Conservation (phyloP, 208 protist genomes). For the Trypanosoma platydactyli region DNA sequence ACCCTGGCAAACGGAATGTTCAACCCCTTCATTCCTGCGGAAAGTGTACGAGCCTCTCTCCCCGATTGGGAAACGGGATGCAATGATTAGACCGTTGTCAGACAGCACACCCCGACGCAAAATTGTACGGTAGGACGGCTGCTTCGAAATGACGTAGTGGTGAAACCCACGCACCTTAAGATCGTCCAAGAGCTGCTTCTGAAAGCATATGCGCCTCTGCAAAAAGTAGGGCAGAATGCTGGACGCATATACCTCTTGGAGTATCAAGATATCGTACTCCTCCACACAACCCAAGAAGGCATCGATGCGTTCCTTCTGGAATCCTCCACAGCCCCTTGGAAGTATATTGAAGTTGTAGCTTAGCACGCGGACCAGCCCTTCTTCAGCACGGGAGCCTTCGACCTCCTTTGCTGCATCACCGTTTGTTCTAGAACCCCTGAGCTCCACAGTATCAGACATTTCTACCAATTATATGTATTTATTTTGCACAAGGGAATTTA, state of each 20-base stretch:
- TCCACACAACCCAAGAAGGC: constrained; percentile 68
- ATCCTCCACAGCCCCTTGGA: constrained; percentile 72
- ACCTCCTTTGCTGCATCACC: not conserved
- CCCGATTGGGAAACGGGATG: constrained; percentile 81
- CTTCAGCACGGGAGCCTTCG: not conserved
- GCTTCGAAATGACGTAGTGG: constrained; percentile 83
- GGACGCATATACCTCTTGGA: constrained; percentile 87
- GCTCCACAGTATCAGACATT: not conserved
- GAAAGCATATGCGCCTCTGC: constrained; percentile 73
- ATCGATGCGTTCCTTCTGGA: constrained; percentile 81
- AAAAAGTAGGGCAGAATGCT: constrained; percentile 76
- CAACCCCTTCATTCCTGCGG: constrained; percentile 42
- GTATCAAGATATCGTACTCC: constrained; percentile 78
- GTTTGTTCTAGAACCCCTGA: not conserved
- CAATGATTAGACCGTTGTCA: constrained; percentile 88
- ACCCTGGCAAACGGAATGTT: constrained; percentile 54
- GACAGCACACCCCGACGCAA: constrained; percentile 72
- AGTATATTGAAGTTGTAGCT: constrained; percentile 93
- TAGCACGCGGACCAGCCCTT: constrained; percentile 55
- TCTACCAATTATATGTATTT: not conserved
- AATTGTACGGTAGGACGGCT: constrained; percentile 84
- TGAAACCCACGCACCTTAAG: constrained; percentile 71
- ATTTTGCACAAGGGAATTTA: too few species aligned
- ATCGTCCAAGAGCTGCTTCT: constrained; percentile 72
- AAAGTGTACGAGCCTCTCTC: constrained; percentile 86